Conservation (phyloP, 2,329 filamentous ascomycete genomes). For the Diaporthe velutina region DNA sequence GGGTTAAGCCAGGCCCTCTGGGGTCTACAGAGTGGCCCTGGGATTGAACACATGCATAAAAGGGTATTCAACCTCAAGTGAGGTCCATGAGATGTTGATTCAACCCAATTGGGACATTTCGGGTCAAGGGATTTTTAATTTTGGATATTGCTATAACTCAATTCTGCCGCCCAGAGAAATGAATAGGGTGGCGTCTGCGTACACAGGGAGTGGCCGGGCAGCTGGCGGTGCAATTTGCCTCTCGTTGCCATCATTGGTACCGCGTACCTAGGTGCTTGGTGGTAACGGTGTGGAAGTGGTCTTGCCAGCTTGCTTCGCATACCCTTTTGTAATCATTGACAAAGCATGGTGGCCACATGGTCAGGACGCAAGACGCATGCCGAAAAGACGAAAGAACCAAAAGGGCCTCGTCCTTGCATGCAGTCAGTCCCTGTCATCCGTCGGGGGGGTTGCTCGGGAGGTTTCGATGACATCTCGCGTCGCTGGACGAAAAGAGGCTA, state of each 20-base stretch:
- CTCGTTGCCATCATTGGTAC: neutral
- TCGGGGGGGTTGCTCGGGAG: slow-evolving; percentile 8
- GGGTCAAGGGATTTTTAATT: neutral
- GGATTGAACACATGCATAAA: neutral
- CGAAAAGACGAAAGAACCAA: neutral
- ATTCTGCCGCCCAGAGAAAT: neutral
- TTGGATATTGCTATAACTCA: neutral
- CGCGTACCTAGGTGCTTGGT: neutral
- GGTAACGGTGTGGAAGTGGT: neutral
- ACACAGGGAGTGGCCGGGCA: neutral
- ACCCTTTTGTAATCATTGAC: slow-evolving; percentile 18
- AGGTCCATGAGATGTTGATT: neutral
- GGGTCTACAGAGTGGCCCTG: neutral
- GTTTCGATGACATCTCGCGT: slow-evolving; percentile 28
- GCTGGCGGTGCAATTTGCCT: neutral
- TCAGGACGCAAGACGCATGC: neutral
- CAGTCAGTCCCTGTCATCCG: neutral
- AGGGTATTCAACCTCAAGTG: neutral
- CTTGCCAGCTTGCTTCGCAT: neutral
- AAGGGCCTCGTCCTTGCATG: neutral
- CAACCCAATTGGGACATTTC: neutral
- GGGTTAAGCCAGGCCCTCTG: neutral
- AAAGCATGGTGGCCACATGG: slow-evolving; percentile 23
- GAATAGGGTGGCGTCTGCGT: neutral
- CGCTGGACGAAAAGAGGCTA: slow-evolving; percentile 23